A percentile compares a stretch with the other conserved stretches of the same genome.
These are phyloP conservation scores for Populus alba DNA, from an alignment of 345 rosid species.

Conservation along the genomic window DNA sequence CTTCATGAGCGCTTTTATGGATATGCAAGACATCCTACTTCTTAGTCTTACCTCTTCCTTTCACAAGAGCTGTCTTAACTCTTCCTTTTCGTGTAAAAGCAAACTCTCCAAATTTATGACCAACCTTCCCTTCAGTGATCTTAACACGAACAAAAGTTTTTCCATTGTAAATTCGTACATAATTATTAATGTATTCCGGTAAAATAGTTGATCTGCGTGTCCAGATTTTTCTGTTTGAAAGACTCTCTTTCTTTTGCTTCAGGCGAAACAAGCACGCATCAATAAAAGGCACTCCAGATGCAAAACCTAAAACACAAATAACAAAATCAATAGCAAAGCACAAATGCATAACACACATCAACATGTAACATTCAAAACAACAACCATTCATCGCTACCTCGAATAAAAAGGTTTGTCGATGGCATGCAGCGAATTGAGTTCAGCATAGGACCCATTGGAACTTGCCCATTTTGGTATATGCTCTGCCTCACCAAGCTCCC, in stretches of 20 bases:
- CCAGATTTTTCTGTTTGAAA: conserved; percentile 42
- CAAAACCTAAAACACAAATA: too few species aligned
- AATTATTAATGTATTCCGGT: conserved; percentile 41
- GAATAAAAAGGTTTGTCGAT: conserved; percentile 56
- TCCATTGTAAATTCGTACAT: conserved; percentile 47
- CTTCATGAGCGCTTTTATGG: too few species aligned
- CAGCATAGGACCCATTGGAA: conserved; percentile 37
- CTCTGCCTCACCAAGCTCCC: conserved; percentile 53
- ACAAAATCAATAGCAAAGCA: too few species aligned
- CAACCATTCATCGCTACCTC: conserved; percentile 46
- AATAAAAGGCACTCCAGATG: conserved; percentile 7
- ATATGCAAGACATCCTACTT: neutral
- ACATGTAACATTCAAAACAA: too few species aligned
- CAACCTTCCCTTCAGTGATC: conserved; percentile 53
- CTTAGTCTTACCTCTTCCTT: neutral
- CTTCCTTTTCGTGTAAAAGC: conserved; percentile 40
- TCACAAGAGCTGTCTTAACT: neutral
- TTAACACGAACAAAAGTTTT: conserved; percentile 42
- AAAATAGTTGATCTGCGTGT: conserved; percentile 35
- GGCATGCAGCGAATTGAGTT: conserved; percentile 58
- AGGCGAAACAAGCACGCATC: conserved; percentile 39
- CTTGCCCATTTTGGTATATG: conserved; percentile 39
- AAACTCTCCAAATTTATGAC: conserved; percentile 54
- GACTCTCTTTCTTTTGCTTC: conserved; percentile 20
- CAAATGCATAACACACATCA: too few species aligned